Percentiles rank a stretch among this genome's conserved stretches.
These are phyloP conservation scores for Candida krabiensis DNA, from an alignment of 805 yeast species.

Conservation along the genomic window DNA sequence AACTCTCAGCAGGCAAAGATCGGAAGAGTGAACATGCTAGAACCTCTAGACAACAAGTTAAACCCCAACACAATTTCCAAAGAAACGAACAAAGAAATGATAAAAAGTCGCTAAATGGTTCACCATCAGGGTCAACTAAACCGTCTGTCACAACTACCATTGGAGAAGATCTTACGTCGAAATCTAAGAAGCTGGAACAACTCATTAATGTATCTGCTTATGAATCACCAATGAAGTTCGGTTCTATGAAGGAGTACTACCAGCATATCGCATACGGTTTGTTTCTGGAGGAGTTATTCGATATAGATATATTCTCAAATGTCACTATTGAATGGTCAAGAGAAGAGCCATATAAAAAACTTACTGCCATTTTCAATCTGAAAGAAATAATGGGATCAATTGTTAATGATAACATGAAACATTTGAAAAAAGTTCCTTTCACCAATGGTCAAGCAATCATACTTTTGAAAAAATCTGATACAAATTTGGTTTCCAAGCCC, in stretches of 20 bases:
- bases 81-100: no score
- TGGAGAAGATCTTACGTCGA: no score
- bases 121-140: no score
- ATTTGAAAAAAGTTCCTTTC: slow-evolving; percentile 60
- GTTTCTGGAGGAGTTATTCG: slow-evolving; percentile 60
- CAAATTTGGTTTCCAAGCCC: slow-evolving; percentile 30
- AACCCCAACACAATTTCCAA: no score
- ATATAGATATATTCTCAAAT: slow-evolving; percentile 45
- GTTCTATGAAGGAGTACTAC: slow-evolving; percentile 51
- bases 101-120: neutral
- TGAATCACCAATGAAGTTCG: slow-evolving; percentile 35
- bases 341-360: slow-evolving; percentile 32
- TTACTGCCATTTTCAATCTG: slow-evolving; percentile 42
- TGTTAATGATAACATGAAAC: slow-evolving; percentile 51
- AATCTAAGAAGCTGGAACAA: slow-evolving; percentile 11
- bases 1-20: no score
- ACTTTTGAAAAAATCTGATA: slow-evolving; percentile 45
- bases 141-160: no score
- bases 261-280: slow-evolving; percentile 60
- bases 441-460: slow-evolving; percentile 57
- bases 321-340: slow-evolving; percentile 46
- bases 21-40: no score
- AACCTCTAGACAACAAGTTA: no score
- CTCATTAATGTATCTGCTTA: slow-evolving; percentile 19
- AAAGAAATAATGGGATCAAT: slow-evolving; percentile 49